Evolutionary conservation across 1,284 basidiomycete genomes (phyloP), one percentile per base, ranked within the genome.

Genomic region (Fomitopsis betulina): DNA sequence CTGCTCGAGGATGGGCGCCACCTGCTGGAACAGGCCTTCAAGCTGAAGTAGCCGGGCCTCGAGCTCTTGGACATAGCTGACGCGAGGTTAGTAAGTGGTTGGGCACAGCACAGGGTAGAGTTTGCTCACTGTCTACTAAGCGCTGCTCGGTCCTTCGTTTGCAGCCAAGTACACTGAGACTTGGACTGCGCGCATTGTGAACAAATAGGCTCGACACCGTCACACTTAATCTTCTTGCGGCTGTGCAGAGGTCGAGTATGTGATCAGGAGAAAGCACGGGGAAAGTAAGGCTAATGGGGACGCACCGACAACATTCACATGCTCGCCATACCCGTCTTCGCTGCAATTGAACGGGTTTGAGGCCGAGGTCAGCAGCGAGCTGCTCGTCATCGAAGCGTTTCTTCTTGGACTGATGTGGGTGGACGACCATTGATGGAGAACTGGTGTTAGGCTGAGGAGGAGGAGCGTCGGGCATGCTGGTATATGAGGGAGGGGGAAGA

Each of bases 171-270:
- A 68, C 90, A 93, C 63, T 85, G 82, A 5, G 87, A 86, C 55
- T 83, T 84, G 12, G 88, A 87, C 39, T 83, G 75, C 15, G 81
- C 70, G 68, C 90, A 93, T 66, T 93, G 91, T 0, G 88, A 86
- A 65, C 90, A 93, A n/a, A 86, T 87, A 13, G 90, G 90, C 68
- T 93, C 90, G 65, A 77, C 82, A 62, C 90, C 91, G 75, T 93
- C 91, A 72, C 91, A 93, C 71, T 93, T 93, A 70, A 93, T 92
- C 81, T 93, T 93, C 82, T 93, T 93, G 62, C 89, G 84, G 62
- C 90, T 92, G 69, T 12, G 45, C 60, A 37, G 35, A 10, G 13
- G 35, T 10, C 53, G 58, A 61, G 56, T n/a, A 32, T 49, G 55
- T 27, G 51, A 45, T 55, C 54, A 50, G 47, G 40, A 56, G 42